A percentile compares a stretch with the other conserved stretches of the same genome.
phyloP scores from a whole-genome alignment of 1,139 yeast genomes.

The Suhomyces anneliseae region DNA sequence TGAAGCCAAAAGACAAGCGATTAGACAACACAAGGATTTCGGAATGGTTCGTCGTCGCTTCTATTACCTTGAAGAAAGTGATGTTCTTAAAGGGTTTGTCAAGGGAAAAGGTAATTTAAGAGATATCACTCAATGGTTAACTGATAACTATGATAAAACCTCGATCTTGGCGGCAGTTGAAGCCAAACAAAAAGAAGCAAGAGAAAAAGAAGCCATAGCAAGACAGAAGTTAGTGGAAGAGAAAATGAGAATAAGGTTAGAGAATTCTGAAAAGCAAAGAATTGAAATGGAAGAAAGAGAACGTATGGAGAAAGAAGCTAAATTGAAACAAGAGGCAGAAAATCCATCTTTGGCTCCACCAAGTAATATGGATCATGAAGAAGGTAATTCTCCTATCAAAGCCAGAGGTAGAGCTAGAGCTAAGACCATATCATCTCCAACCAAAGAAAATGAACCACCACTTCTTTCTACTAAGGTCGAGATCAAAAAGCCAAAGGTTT shows the following conservation, averaged over 20 bases:
- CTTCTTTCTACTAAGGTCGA: slow-evolving; percentile 56
- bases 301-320: slow-evolving; percentile 15
- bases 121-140: slow-evolving; percentile 52
- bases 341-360: not conserved
- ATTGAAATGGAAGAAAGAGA: slow-evolving; percentile 12
- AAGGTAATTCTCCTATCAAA: slow-evolving; percentile 37
- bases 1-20: slow-evolving; percentile 40
- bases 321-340: slow-evolving; percentile 1
- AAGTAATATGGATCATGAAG: slow-evolving; percentile 17
- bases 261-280: slow-evolving; percentile 14
- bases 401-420: slow-evolving; percentile 33
- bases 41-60: slow-evolving; percentile 50
- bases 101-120: slow-evolving; percentile 58
- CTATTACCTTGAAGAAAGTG: slow-evolving; percentile 47
- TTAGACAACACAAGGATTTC: slow-evolving; percentile 46
- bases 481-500: slow-evolving; percentile 49
- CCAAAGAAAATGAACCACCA: slow-evolving; percentile 7
- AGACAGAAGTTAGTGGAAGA: slow-evolving; percentile 19
- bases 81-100: slow-evolving; percentile 61
- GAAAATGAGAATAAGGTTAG: slow-evolving; percentile 17
- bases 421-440: slow-evolving; percentile 15
- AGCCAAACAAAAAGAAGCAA: slow-evolving; percentile 13
- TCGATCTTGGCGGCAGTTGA: slow-evolving; percentile 32
- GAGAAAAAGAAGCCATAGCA: slow-evolving; percentile 7
- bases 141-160: slow-evolving; percentile 33